Conservation (phyloP, 495 filamentous ascomycete species). For the Sordaria brevicollis region DNA sequence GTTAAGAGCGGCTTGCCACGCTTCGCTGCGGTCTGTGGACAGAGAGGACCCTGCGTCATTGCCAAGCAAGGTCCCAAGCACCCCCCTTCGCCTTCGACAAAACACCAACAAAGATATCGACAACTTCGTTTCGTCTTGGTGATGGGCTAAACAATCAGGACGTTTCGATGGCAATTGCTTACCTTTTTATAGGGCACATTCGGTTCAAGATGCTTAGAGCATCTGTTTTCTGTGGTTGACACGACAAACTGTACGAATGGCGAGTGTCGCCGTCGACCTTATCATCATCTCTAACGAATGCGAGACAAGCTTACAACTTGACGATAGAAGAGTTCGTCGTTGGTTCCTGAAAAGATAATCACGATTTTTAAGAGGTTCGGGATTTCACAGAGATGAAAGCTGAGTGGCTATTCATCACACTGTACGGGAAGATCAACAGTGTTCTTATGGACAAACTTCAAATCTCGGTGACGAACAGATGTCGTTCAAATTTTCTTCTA, state of each 20-base stretch:
- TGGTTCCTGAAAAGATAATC: neutral
- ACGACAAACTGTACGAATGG: no score
- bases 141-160: neutral
- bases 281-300: no score
- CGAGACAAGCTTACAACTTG: no score
- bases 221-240: no score
- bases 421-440: neutral
- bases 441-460: neutral
- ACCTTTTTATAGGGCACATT: neutral
- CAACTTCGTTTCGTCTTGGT: neutral
- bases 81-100: neutral
- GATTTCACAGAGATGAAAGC: neutral
- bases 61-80: no score
- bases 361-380: neutral
- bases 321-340: no score
- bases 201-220: neutral
- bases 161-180: no score
- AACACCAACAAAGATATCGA: neutral
- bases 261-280: no score
- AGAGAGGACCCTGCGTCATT: neutral
- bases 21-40: neutral
- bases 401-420: neutral
- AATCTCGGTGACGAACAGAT: neutral
- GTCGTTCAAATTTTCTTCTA: neutral
- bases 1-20: neutral